phyloP scores from a whole-genome alignment of 2,329 filamentous ascomycete species.

The Ustulina deusta region DNA sequence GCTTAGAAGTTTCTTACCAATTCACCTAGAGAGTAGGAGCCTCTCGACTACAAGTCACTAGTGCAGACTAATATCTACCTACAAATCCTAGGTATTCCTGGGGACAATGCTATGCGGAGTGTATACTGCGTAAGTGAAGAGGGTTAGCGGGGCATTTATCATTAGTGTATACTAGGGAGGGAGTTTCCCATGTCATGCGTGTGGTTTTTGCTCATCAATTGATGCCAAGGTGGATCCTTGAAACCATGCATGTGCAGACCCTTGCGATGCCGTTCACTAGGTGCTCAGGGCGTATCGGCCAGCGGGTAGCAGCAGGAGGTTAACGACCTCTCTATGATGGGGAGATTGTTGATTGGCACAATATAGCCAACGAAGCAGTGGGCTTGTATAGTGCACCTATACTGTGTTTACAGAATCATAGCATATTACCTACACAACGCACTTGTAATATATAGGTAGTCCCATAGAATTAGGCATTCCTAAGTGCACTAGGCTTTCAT shows the following conservation, averaged over 20 bases:
- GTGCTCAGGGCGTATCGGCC: constrained; percentile 22
- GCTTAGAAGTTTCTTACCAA: constrained; percentile 23
- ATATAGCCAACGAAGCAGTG: no score
- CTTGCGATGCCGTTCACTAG: constrained; percentile 32
- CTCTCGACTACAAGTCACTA: background rate
- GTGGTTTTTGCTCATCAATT: no score
- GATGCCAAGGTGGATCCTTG: constrained; percentile 31
- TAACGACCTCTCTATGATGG: no score
- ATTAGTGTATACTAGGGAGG: background rate
- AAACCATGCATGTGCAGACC: constrained; percentile 30
- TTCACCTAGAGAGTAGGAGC: constrained; percentile 11
- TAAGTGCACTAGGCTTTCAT: no score
- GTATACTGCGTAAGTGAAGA: background rate
- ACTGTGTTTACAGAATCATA: no score
- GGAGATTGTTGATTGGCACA: no score
- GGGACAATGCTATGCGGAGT: constrained; percentile 20
- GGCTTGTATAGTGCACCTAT: no score
- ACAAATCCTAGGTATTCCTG: constrained; percentile 4
- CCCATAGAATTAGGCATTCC: no score
- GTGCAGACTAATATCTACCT: constrained; percentile 1
- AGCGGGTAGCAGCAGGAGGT: no score
- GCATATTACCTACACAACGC: no score
- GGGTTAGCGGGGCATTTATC: constrained; percentile 27
- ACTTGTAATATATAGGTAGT: no score
- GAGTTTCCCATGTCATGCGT: constrained; percentile 26